Evolutionary conservation across 2,329 filamentous ascomycete genomes (phyloP).

Genomic region (Colletotrichum sp.): DNA sequence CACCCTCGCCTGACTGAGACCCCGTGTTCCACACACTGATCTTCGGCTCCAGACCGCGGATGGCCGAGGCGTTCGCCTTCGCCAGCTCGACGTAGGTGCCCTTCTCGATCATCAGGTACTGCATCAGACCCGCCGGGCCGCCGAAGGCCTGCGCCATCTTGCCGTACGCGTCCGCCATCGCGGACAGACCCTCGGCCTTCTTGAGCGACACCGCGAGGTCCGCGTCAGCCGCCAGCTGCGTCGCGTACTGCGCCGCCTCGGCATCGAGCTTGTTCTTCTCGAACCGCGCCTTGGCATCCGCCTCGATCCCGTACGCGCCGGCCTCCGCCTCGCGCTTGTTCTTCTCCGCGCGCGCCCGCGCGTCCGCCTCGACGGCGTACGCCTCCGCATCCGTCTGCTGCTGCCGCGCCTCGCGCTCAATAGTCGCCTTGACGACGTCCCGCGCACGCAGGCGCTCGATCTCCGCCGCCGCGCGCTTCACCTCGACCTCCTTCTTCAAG

Average conservation of each 20-base stretch:
- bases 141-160: slow-evolving; percentile 76
- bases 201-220: slow-evolving; percentile 65
- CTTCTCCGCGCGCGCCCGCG: slow-evolving; percentile 58
- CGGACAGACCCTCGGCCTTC: slow-evolving; percentile 77
- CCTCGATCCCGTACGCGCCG: slow-evolving; percentile 36
- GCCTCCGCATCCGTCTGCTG: slow-evolving; percentile 68
- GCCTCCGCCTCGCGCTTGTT: slow-evolving; percentile 59
- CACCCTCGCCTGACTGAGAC: slow-evolving; percentile 45
- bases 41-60: slow-evolving; percentile 83
- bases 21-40: slow-evolving; percentile 87
- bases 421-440: slow-evolving; percentile 79
- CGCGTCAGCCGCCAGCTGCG: slow-evolving; percentile 61
- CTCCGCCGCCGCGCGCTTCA: slow-evolving; percentile 79
- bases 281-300: slow-evolving; percentile 53
- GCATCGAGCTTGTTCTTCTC: slow-evolving; percentile 46
- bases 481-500: slow-evolving; percentile 77
- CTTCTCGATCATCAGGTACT: slow-evolving; percentile 88
- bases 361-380: slow-evolving; percentile 67
- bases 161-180: slow-evolving; percentile 82
- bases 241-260: slow-evolving; percentile 41
- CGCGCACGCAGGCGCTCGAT: slow-evolving; percentile 79
- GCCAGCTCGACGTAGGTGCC: slow-evolving; percentile 80
- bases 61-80: slow-evolving; percentile 76
- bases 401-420: slow-evolving; percentile 70
- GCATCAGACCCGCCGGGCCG: slow-evolving; percentile 77